phyloP scores from a whole-genome alignment of 331 rosid genomes.

The Pyracantha coccinea region DNA sequence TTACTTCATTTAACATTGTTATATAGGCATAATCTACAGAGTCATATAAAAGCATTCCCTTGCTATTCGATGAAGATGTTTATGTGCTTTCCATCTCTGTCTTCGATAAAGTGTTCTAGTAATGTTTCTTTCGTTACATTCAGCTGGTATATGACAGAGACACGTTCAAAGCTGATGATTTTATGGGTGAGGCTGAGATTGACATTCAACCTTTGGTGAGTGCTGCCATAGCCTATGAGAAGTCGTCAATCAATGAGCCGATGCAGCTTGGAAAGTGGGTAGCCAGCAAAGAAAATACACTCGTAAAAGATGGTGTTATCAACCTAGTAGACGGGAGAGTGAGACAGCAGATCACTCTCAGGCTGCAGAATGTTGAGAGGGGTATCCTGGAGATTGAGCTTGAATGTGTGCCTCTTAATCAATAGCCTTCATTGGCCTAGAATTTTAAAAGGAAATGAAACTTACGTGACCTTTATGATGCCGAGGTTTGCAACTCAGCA shows the following conservation, averaged over 20 bases:
- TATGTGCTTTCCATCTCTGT: not conserved
- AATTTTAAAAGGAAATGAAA: not conserved
- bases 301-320: slow-evolving; percentile 56
- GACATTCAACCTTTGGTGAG: slow-evolving; percentile 79
- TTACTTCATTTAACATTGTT: not conserved
- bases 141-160: slow-evolving; percentile 93
- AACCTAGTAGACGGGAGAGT: slow-evolving; percentile 56
- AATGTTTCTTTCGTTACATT: slow-evolving; percentile 10
- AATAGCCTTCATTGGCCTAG: slow-evolving; percentile 19
- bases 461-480: not conserved
- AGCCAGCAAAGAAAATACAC: slow-evolving; percentile 50
- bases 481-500: not conserved
- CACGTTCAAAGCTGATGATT: slow-evolving; percentile 81
- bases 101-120: not conserved
- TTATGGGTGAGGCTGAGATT: slow-evolving; percentile 95
- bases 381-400: slow-evolving; percentile 78
- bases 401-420: slow-evolving; percentile 93
- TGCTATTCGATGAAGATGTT: not conserved
- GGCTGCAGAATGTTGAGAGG: slow-evolving; percentile 76
- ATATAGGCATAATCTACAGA: not conserved
- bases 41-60: not conserved
- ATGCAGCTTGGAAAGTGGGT: slow-evolving; percentile 57
- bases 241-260: slow-evolving; percentile 28
- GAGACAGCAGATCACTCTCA: slow-evolving; percentile 60
- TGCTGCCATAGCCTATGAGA: slow-evolving; percentile 72